phyloP scores from a whole-genome alignment of 495 filamentous ascomycete species.

The Massariosphaeria phaeospora region DNA sequence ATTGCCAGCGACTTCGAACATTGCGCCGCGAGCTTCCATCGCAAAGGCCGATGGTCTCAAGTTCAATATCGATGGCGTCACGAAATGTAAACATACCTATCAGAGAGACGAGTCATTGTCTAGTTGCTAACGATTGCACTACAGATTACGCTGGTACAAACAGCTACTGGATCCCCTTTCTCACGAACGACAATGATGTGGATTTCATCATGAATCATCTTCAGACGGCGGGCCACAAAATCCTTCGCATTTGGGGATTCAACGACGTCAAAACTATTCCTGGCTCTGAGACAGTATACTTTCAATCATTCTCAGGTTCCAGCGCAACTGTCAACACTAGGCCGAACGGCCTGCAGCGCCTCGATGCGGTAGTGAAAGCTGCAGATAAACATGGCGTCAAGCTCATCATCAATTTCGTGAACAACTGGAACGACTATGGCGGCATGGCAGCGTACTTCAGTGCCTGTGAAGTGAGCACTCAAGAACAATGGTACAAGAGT shows the following conservation, averaged over 20 bases:
- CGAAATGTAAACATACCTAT: slow-evolving; percentile 33
- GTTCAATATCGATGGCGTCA: slow-evolving; percentile 60
- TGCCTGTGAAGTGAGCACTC: slow-evolving; percentile 55
- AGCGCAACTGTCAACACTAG: slow-evolving; percentile 62
- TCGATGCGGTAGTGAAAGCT: slow-evolving; percentile 24
- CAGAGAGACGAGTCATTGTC: slow-evolving; percentile 29
- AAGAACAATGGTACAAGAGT: slow-evolving; percentile 55
- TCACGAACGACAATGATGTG: slow-evolving; percentile 59
- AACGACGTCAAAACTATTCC: slow-evolving; percentile 55
- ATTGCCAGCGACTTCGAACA: not conserved
- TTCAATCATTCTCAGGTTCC: slow-evolving; percentile 52
- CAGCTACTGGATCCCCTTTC: slow-evolving; percentile 69
- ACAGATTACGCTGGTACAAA: slow-evolving; percentile 63
- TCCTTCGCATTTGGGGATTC: slow-evolving; percentile 71
- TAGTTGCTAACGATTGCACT: not conserved
- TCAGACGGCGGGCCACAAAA: slow-evolving; percentile 55
- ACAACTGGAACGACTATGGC: slow-evolving; percentile 60
- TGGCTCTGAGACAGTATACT: slow-evolving; percentile 51
- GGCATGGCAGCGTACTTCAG: slow-evolving; percentile 60
- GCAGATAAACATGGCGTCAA: slow-evolving; percentile 36
- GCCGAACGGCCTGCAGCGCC: slow-evolving; percentile 57
- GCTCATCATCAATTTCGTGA: slow-evolving; percentile 50
- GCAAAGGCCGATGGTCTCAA: slow-evolving; percentile 35
- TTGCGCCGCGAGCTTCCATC: slow-evolving; percentile 11
- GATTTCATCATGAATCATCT: slow-evolving; percentile 35